These are phyloP conservation scores for Tinospora cordifolia DNA, from an alignment of 164 flowering plant genomes.

Conservation along the genomic window DNA sequence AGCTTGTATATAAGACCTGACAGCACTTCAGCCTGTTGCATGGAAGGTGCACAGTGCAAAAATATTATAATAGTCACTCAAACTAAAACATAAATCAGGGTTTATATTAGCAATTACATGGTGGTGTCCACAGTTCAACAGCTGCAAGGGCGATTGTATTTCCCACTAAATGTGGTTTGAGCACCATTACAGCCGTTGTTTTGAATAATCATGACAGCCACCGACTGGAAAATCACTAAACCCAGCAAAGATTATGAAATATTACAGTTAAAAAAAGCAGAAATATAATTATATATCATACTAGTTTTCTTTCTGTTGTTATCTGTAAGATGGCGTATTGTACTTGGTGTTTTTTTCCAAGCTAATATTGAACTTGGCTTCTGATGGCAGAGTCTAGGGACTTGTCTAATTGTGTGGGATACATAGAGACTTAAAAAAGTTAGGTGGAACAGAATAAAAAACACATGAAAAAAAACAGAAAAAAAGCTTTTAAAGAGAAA, in stretches of 20 bases:
- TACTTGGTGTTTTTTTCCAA: neutral
- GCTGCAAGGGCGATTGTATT: neutral
- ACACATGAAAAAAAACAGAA: neutral
- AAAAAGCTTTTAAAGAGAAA: neutral
- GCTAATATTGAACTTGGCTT: neutral
- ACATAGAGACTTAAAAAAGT: too few species aligned
- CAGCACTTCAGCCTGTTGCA: conserved; percentile 76
- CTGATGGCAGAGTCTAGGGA: neutral
- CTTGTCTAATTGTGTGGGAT: neutral
- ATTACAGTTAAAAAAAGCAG: too few species aligned
- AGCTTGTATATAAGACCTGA: conserved; percentile 65
- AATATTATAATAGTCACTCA: neutral
- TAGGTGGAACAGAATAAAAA: conserved; percentile 2
- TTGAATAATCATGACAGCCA: neutral
- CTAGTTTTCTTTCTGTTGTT: too few species aligned
- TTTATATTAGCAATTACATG: neutral
- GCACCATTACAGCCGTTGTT: neutral
- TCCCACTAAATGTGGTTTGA: neutral
- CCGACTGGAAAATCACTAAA: too few species aligned
- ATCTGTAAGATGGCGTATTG: too few species aligned
- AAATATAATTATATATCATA: too few species aligned
- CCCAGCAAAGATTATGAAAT: too few species aligned
- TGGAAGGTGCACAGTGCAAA: neutral
- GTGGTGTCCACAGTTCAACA: neutral
- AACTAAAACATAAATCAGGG: neutral